These are phyloP conservation scores for Xylariaceae sp. DNA, from an alignment of 2,329 filamentous ascomycete species.

Conservation along the genomic window DNA sequence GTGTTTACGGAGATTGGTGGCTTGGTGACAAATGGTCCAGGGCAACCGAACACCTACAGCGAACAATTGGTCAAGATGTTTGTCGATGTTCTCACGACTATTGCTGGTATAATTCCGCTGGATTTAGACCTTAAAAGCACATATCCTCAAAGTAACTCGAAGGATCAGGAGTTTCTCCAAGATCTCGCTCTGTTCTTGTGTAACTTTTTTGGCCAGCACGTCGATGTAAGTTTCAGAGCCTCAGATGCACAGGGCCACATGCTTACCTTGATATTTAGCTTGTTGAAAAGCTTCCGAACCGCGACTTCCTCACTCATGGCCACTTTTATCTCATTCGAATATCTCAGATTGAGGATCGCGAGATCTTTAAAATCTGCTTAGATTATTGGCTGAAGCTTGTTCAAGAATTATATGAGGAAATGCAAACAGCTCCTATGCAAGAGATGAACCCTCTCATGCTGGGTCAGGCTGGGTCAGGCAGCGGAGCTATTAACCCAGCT, in stretches of 20 bases:
- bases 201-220: conserved; percentile 94
- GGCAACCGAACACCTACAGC: conserved; percentile 76
- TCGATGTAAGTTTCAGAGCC: conserved; percentile 65
- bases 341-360: conserved; percentile 96
- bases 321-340: conserved; percentile 99
- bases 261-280: conserved; percentile 57
- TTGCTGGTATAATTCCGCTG: conserved; percentile 91
- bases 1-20: conserved; percentile 97
- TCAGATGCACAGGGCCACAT: background rate
- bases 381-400: conserved; percentile 99
- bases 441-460: conserved; percentile 89
- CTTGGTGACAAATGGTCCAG: conserved; percentile 78
- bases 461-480: conserved; percentile 74
- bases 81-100: conserved; percentile 91
- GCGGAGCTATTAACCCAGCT: conserved; percentile 82
- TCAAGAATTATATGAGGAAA: conserved; percentile 97
- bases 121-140: conserved; percentile 88
- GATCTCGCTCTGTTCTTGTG: conserved; percentile 94
- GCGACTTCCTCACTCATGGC: conserved; percentile 91
- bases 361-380: conserved; percentile 99
- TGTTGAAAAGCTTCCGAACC: conserved; percentile 94
- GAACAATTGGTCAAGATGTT: conserved; percentile 99
- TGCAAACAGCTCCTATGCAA: conserved; percentile 93
- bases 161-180: conserved; percentile 96
- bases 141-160: conserved; percentile 88